Base-by-base conservation (phyloP, 225 moss, liverwort and hornwort species). In the Straminergon stramineum region DNA sequence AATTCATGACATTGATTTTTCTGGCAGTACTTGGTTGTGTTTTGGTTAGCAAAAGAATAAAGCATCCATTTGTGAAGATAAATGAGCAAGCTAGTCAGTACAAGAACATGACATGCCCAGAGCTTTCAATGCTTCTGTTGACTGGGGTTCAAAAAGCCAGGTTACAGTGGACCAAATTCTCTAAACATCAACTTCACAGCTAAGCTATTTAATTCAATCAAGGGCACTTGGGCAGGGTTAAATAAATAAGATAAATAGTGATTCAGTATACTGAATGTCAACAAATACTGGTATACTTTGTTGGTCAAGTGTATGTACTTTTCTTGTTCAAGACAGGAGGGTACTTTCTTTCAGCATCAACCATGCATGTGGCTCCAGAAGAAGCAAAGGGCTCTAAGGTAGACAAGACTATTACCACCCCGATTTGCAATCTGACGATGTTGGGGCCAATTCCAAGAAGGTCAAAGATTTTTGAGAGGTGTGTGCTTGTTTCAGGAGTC, bases 81-180 rank as follows among this genome's bases (percentile, higher is more conserved):
- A 39, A 68, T 19, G 45, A 64, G 71, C 56, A 24, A 51, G 23
- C 37, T 26, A 8, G 75, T 83, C 48, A 87, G 89, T 83, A 83
- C 84, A 88, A 56, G 83, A 79, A 86, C 88, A 73, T 88, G 88
- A 76, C 52, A 92, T 84, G 79, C 79, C 79, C 87, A 84, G 89
- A 80, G 84, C 56, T 51, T 28, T 91, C 55, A 84, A 64, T 91
- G 90, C 68, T 12, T 62, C 2, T 86, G 88, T 88, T 86, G 90
- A 92, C 90, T 41, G 23, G 4, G 7, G 30, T 31, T 82, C 27
- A 5, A 8, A 7, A 45, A n/a, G 26, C 35, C 31, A 53, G 23
- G 68, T 81, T 82, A 7, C 69, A 27, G 88, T 87, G 90, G 87
- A 91, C 89, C 65, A 0, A 71, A 71, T 13, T 57, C 57, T 57